phyloP scores from a whole-genome alignment of 2,329 filamentous ascomycete genomes.

The Hypoxylon rubiginosum region DNA sequence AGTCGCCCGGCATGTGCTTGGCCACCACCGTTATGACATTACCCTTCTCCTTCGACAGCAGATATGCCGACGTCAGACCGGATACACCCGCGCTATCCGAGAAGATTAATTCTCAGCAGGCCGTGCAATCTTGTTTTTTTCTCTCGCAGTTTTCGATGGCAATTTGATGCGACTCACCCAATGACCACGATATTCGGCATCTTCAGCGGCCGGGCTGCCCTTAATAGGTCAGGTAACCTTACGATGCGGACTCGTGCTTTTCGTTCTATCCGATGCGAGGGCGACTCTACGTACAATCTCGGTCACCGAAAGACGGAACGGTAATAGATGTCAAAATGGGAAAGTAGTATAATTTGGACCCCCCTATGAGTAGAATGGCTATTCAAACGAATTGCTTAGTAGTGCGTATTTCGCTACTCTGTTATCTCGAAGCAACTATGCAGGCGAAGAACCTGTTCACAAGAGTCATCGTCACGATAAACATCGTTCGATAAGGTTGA shows the following conservation, averaged over 20 bases:
- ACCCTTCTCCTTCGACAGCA: constrained; percentile 51
- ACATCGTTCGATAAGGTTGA: constrained; percentile 28
- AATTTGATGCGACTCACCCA: constrained; percentile 41
- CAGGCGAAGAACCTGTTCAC: background rate
- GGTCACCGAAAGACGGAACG: background rate
- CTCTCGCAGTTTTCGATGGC: constrained; percentile 1
- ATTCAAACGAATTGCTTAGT: background rate
- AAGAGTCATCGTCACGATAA: constrained; percentile 22
- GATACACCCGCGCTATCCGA: constrained; percentile 50
- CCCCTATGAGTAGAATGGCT: background rate
- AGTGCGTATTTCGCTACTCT: background rate
- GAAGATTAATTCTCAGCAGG: constrained; percentile 9
- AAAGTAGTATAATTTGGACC: background rate
- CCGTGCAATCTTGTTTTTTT: background rate
- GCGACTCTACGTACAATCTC: background rate
- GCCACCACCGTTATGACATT: constrained; percentile 76
- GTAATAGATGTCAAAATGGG: background rate
- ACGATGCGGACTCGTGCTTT: background rate
- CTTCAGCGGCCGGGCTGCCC: constrained; percentile 24
- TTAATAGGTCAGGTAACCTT: constrained; percentile 5
- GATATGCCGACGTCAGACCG: constrained; percentile 52
- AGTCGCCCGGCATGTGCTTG: constrained; percentile 94
- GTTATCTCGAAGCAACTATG: background rate
- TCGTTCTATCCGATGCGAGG: background rate
- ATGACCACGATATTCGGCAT: constrained; percentile 53